Evolutionary conservation across 345 rosid genomes (phyloP).

Genomic region (Schrenkiella parvula): DNA sequence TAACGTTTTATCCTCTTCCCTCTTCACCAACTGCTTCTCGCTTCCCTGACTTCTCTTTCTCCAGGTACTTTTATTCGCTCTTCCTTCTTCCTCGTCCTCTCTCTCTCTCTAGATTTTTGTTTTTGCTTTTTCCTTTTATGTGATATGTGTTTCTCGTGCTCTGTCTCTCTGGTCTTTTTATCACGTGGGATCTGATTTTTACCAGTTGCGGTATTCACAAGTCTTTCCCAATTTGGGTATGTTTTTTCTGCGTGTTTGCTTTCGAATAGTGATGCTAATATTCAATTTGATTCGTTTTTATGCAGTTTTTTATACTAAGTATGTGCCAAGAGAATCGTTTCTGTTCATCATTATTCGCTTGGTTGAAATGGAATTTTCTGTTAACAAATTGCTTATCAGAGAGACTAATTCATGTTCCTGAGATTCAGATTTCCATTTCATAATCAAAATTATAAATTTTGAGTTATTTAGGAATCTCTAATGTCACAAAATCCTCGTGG

Average conservation of each 20-base stretch:
- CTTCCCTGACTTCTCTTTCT: neutral
- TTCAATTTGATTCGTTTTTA: neutral
- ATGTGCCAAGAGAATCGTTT: neutral
- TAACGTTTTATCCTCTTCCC: constrained; percentile 16
- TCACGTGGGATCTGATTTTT: constrained; percentile 35
- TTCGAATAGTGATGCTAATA: neutral
- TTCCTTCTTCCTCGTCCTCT: neutral
- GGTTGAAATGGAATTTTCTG: neutral
- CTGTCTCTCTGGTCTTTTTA: neutral
- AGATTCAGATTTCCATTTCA: neutral
- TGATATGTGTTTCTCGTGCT: constrained; percentile 8
- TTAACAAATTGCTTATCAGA: neutral
- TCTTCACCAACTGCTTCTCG: constrained; percentile 1
- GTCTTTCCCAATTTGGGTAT: constrained; percentile 25
- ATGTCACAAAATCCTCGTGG: too few relatives aligned
- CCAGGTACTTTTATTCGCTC: constrained; percentile 12
- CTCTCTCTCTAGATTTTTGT: neutral
- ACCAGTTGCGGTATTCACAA: constrained; percentile 19
- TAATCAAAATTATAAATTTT: neutral
- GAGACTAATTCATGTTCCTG: neutral
- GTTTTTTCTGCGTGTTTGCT: neutral
- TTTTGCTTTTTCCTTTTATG: too few relatives aligned
- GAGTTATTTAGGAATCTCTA: neutral
- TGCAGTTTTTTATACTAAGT: neutral
- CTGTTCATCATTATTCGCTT: neutral